Conservation (phyloP, 805 yeast species). For the Barnettozyma salicaria region DNA sequence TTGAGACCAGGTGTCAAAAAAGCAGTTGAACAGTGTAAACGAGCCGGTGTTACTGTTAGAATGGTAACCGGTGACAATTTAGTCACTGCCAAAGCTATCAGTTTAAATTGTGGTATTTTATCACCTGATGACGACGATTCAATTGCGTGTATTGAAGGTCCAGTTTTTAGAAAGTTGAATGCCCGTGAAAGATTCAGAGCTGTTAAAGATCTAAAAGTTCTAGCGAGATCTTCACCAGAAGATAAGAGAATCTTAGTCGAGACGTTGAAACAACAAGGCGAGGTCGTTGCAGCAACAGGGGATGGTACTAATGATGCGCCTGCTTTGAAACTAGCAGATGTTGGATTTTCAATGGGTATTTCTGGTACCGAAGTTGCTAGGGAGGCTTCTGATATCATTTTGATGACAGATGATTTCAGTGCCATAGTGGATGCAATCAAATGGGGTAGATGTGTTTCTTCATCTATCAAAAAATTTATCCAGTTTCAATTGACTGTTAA, state of each 20-base stretch:
- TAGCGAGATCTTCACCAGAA: constrained; percentile 94
- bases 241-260: constrained; percentile 87
- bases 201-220: constrained; percentile 72
- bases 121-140: constrained; percentile 45
- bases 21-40: constrained; percentile 79
- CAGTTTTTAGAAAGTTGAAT: constrained; percentile 66
- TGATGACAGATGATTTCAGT: constrained; percentile 90
- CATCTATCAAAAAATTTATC: constrained; percentile 89
- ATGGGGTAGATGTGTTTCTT: constrained; percentile 97
- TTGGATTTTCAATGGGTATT: constrained; percentile 98
- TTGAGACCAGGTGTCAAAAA: constrained; percentile 83
- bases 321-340: constrained; percentile 92
- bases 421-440: constrained; percentile 95
- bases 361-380: constrained; percentile 98
- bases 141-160: constrained; percentile 85
- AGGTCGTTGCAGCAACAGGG: constrained; percentile 98
- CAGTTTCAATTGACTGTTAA: constrained; percentile 97
- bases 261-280: constrained; percentile 70
- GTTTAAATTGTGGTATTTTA: constrained; percentile 74
- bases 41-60: constrained; percentile 90
- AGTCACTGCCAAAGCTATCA: constrained; percentile 86
- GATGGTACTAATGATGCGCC: constrained; percentile 99
- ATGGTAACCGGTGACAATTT: constrained; percentile 99
- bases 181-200: constrained; percentile 48
- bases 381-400: constrained; percentile 90